Evolutionary conservation across 495 filamentous ascomycete species (phyloP), one percentile per base, ranked within the genome.

Genomic region (Penicillium lividum): DNA sequence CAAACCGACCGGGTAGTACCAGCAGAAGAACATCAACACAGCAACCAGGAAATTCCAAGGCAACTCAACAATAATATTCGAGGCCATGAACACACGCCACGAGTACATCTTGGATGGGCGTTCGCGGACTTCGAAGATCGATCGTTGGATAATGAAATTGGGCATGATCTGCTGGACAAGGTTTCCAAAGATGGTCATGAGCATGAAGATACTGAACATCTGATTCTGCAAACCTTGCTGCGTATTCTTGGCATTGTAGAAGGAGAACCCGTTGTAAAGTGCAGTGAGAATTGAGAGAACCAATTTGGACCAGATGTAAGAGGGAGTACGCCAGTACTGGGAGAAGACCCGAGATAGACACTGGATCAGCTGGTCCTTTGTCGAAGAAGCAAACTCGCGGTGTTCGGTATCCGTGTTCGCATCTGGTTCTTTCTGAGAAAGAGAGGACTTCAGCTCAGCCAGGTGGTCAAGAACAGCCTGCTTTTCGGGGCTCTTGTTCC

Each of bases 221-320:
- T 92, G 88, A 68, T 95, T 94, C 66, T 93, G 90, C 16, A 96
- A 81, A 40, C 90, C 92, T 70, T 94, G 89, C 3, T 87, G 72
- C 16, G 80, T 83, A 67, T 85, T 89, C 29, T 82, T 74, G 7
- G 89, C 82, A 18, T 84, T 79, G 82, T 83, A 92, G 75, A 97
- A 96, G 25, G 90, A 90, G 72, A 97, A 93, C 11, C 91, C 91
- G 68, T 93, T 92, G 75, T 95, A 95, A 4, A 96, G 75, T 2
- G 81, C 82, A 59, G 16, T 86, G 87, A 34, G 79, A 84, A 86
- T 30, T 22, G 30, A 44, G 55, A 38, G n/a, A 40, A 38, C 72
- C 30, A 82, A 67, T 64, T 89, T 89, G 47, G 90, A 89, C 69
- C 90, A 93, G 62, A 96, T 87, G 73, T 97, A 97, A 0, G 82